Evolutionary conservation across 495 filamentous ascomycete genomes (phyloP), one percentile per base, ranked within the genome.

Genomic region (Xylaria castorea): DNA sequence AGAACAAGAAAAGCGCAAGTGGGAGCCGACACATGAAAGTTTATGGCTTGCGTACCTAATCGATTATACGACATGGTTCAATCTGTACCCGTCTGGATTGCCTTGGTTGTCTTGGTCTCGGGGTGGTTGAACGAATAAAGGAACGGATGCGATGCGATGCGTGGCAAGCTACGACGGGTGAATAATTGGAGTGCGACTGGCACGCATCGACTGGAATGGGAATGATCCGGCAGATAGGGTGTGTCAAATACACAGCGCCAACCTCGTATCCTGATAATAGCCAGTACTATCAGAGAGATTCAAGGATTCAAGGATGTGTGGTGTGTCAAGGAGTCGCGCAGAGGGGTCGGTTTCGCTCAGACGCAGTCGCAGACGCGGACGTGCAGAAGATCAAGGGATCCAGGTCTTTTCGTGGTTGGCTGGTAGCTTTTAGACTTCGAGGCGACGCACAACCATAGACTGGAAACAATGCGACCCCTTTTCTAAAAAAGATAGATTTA

Each of bases 21-120:
- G 55, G 53, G 34, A 53, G 58, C 9, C 25, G 18, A 44, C 32
- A 40, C 0, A 71, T 30, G 68, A 71, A 55, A 32, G 46, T 50
- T 71, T 14, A 48, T 62, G 72, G 66, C 71, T 75, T 71, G 90
- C 91, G 84, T 83, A 90, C 91, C 89, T 86, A 92, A 81, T 68
- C 90, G 89, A 86, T 92, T 92, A 83, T 93, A 93, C 79, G 90
- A 87, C 86, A 88, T 88, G 83, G 79, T 83, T 78, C 32, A 71
- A 32, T 64, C 5, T 71, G 32, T 65, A 51, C 1, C 51, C 36
- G 50, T 34, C n/a, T 46, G 22, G 8, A 57, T 5, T 58, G 36
- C 2, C 34, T 30, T 46, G 55, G 32, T 57, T 68, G 66, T 68
- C 50, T 68, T 53, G 25, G 22, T 55, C 12, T 55, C 5, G 53